Evolutionary conservation across 1,284 basidiomycete genomes (phyloP).

Genomic region (Moniliella sp.): DNA sequence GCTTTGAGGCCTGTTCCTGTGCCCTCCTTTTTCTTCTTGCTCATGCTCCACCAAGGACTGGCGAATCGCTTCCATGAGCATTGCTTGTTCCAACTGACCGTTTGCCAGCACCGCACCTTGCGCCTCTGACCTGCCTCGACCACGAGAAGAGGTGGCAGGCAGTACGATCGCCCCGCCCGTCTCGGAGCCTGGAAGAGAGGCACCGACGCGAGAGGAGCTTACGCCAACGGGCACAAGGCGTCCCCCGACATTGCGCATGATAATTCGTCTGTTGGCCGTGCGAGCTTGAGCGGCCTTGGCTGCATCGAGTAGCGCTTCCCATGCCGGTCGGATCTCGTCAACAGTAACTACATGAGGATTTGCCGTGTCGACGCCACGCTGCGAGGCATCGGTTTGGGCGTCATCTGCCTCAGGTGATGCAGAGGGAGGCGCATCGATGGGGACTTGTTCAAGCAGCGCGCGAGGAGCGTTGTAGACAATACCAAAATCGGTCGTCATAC

Average conservation of each 20-base stretch:
- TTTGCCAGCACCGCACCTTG: no score
- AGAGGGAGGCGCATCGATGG: no score
- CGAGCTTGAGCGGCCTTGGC: conserved; percentile 19
- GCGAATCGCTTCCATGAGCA: conserved; percentile 98
- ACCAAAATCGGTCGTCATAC: conserved; percentile 87
- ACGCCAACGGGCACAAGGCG: conserved; percentile 86
- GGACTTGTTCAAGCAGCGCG: conserved; percentile 36
- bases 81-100: no score
- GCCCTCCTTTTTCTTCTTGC: conserved; percentile 35
- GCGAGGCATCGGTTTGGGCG: no score
- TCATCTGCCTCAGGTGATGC: no score
- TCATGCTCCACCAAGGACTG: conserved; percentile 72
- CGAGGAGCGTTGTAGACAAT: conserved; percentile 65
- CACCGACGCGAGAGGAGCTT: conserved; percentile 42
- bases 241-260: conserved; percentile 95
- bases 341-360: no score
- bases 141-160: no score
- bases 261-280: conserved; percentile 71
- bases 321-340: conserved; percentile 28
- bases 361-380: no score
- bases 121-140: no score
- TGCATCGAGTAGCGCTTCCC: conserved; percentile 16
- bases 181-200: no score
- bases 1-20: no score
- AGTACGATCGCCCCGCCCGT: no score